Evolutionary conservation across 805 yeast genomes (phyloP).

Genomic region (Kuraishia molischiana): DNA sequence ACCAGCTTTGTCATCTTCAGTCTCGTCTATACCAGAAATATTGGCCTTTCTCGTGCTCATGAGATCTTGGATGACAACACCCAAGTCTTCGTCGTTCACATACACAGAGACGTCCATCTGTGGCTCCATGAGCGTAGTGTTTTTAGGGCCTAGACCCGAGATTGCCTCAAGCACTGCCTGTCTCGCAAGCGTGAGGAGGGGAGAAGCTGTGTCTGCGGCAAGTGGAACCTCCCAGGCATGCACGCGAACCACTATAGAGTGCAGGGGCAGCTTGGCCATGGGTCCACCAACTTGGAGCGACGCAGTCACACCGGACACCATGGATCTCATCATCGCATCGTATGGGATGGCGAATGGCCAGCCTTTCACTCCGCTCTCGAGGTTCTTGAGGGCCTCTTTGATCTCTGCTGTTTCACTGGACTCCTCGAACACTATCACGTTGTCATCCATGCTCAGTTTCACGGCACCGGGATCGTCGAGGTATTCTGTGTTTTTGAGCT

Average conservation of each 20-base stretch:
- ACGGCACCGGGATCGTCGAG: constrained; percentile 29
- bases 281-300: constrained; percentile 64
- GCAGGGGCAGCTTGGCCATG: constrained; percentile 43
- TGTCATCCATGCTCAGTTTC: constrained; percentile 35
- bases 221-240: constrained; percentile 42
- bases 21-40: constrained; percentile 62
- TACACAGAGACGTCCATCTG: constrained; percentile 68
- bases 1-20: constrained; percentile 21
- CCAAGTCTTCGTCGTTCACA: constrained; percentile 64
- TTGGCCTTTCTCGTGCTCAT: constrained; percentile 70
- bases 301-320: constrained; percentile 50
- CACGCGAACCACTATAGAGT: constrained; percentile 49
- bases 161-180: constrained; percentile 31
- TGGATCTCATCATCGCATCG: constrained; percentile 41
- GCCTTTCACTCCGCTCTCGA: constrained; percentile 18
- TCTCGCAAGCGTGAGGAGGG: constrained; percentile 36
- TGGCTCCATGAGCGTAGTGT: constrained; percentile 71
- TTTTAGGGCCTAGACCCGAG: constrained; percentile 11
- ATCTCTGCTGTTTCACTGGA: constrained; percentile 14
- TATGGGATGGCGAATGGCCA: constrained; percentile 41
- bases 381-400: constrained; percentile 10
- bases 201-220: constrained; percentile 29
- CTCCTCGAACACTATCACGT: constrained; percentile 28
- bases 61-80: constrained; percentile 77
- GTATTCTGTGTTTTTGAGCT: constrained; percentile 17